Evolutionary conservation across 208 protist genomes (phyloP).

Genomic region (Trypanosoma scelopori): DNA sequence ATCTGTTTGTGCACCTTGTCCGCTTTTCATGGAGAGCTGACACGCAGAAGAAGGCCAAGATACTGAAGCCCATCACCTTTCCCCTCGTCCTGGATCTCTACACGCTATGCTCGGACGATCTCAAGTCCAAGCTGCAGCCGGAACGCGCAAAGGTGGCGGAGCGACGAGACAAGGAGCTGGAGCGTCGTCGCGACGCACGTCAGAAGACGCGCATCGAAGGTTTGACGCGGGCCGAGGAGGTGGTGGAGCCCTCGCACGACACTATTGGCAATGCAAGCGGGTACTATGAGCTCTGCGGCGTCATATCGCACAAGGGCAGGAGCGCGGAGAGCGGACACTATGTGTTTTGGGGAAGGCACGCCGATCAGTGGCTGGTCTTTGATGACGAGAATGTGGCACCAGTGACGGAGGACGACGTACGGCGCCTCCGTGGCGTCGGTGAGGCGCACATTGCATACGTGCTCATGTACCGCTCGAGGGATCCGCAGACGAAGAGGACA

Average conservation of each 20-base stretch:
- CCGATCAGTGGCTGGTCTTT: constrained; percentile 64
- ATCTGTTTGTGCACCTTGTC: constrained; percentile 88
- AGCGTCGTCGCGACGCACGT: constrained; percentile 26
- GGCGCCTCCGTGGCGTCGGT: constrained; percentile 67
- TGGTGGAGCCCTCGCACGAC: constrained; percentile 26
- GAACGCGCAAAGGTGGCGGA: constrained; percentile 40
- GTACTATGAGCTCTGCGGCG: constrained; percentile 89
- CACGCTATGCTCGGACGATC: constrained; percentile 51
- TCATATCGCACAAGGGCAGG: constrained; percentile 92
- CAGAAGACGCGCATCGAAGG: constrained; percentile 24
- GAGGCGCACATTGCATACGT: constrained; percentile 88
- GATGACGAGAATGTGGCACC: constrained; percentile 71
- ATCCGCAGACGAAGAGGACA: constrained; percentile 47
- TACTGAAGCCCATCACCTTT: constrained; percentile 83
- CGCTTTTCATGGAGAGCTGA: constrained; percentile 89
- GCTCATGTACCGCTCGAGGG: constrained; percentile 70
- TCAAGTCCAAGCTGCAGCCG: constrained; percentile 42
- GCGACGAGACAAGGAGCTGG: constrained; percentile 62
- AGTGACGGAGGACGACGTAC: constrained; percentile 75
- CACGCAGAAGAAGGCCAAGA: constrained; percentile 84
- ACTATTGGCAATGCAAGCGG: constrained; percentile 52
- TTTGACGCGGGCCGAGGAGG: constrained; percentile 20
- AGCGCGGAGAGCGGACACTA: constrained; percentile 91
- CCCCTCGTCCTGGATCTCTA: constrained; percentile 70
- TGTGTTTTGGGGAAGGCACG: constrained; percentile 89